These are phyloP conservation scores for Salvia rosmarinus DNA, from an alignment of 257 asterid genomes.

Conservation along the genomic window DNA sequence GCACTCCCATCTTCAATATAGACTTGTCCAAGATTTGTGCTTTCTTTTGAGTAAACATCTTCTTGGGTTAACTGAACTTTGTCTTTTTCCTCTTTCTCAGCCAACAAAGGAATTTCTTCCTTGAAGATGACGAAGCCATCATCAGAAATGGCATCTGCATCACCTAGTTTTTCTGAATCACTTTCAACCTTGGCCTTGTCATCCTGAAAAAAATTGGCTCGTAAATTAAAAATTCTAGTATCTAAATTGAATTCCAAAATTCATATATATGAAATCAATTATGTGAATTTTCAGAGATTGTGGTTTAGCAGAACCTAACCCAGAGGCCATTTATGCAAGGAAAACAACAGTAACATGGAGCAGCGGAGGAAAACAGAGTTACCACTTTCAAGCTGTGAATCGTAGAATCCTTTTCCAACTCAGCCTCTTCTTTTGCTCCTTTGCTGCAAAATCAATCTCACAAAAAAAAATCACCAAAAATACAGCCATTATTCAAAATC, in stretches of 20 bases:
- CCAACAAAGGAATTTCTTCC: constrained; percentile 8
- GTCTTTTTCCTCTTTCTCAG: constrained; percentile 7
- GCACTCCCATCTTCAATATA: constrained; percentile 12
- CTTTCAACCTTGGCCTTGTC: constrained; percentile 20
- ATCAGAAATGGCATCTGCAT: constrained; percentile 25
- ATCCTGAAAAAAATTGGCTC: constrained; percentile 43
- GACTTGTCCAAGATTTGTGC: neutral
- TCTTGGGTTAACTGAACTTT: neutral
- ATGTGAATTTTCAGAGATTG: neutral
- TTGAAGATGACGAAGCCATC: constrained; percentile 27
- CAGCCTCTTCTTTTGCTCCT: constrained; percentile 32
- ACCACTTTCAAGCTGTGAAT: constrained; percentile 37
- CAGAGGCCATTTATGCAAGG: too few relatives aligned
- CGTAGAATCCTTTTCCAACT: constrained; percentile 11
- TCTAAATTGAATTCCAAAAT: neutral
- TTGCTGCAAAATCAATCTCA: constrained; percentile 28
- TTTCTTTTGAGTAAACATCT: constrained; percentile 20
- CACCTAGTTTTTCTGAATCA: neutral
- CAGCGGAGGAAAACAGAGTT: constrained; percentile 29
- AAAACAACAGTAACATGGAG: too few relatives aligned
- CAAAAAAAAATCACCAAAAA: constrained; percentile 10
- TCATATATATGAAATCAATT: neutral
- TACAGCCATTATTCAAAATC: neutral
- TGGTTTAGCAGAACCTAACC: too few relatives aligned
- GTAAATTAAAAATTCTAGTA: constrained; percentile 1